These are phyloP conservation scores for Aspergillus sclerotialis DNA, from an alignment of 2,329 filamentous ascomycete genomes.

Conservation along the genomic window DNA sequence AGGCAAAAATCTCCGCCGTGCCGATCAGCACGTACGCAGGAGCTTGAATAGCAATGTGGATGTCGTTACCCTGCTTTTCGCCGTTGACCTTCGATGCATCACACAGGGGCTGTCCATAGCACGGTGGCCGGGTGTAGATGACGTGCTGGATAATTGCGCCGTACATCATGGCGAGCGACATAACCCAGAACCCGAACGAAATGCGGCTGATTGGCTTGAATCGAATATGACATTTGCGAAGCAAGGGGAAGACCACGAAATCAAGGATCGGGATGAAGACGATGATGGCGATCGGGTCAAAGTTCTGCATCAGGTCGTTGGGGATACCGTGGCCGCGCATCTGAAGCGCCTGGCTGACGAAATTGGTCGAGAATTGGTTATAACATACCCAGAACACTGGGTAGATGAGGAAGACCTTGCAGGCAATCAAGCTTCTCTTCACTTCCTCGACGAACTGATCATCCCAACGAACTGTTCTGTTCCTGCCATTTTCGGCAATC, in stretches of 20 bases:
- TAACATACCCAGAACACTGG: constrained; percentile 52
- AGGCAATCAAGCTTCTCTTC: constrained; percentile 51
- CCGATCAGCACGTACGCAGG: constrained; percentile 1
- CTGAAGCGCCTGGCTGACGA: constrained; percentile 45
- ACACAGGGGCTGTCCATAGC: neutral
- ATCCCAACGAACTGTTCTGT: constrained; percentile 48
- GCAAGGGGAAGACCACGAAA: constrained; percentile 55
- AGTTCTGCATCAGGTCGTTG: constrained; percentile 64
- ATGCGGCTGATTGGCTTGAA: constrained; percentile 69
- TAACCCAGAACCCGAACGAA: constrained; percentile 57
- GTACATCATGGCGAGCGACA: constrained; percentile 50
- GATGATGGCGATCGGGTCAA: constrained; percentile 65
- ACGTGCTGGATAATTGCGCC: constrained; percentile 44
- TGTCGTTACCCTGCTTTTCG: neutral
- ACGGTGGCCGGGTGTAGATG: constrained; percentile 34
- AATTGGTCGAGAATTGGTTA: constrained; percentile 3
- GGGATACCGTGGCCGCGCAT: constrained; percentile 59
- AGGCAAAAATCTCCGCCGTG: constrained; percentile 1
- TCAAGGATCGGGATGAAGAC: constrained; percentile 64
- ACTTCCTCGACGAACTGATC: constrained; percentile 60
- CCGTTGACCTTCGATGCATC: neutral
- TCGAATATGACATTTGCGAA: constrained; percentile 52
- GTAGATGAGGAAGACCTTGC: constrained; percentile 59
- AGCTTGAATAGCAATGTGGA: constrained; percentile 1
- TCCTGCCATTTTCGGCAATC: neutral